These are phyloP conservation scores for Raffaelea albimanens DNA, from an alignment of 2,329 filamentous ascomycete species.

Conservation along the genomic window DNA sequence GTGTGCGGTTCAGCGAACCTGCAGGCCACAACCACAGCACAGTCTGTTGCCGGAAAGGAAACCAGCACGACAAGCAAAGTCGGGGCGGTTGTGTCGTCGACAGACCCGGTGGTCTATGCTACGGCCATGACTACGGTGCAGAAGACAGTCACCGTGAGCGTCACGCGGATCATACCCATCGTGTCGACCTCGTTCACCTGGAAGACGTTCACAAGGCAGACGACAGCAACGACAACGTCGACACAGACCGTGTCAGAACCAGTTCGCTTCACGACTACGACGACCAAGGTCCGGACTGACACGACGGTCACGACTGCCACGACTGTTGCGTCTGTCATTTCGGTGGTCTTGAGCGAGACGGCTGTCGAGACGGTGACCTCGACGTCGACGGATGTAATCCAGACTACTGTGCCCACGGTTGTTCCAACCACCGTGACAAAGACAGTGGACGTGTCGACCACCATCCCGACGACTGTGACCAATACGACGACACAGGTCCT, in stretches of 20 bases:
- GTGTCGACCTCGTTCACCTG: conserved; percentile 5
- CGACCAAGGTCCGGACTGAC: neutral
- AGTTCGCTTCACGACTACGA: neutral
- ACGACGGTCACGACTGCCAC: conserved; percentile 1
- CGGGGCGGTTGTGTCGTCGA: neutral
- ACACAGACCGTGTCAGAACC: neutral
- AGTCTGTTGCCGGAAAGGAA: too few relatives aligned
- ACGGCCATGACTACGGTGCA: conserved; percentile 1
- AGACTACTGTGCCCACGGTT: neutral
- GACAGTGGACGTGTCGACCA: neutral
- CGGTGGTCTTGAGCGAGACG: conserved; percentile 4
- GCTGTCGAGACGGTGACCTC: conserved; percentile 3
- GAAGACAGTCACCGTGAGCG: conserved; percentile 1
- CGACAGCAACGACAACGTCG: neutral
- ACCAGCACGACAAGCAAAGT: neutral
- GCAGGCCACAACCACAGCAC: neutral
- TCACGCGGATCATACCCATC: conserved; percentile 2
- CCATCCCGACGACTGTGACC: neutral
- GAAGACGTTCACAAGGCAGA: conserved; percentile 5
- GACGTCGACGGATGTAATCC: neutral
- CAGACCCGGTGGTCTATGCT: neutral
- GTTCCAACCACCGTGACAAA: neutral
- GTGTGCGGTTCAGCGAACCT: conserved; percentile 3
- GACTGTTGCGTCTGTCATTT: neutral
- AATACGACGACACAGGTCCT: too few relatives aligned